Conservation (phyloP, 2,329 filamentous ascomycete genomes). For the Fusarium sp. region DNA sequence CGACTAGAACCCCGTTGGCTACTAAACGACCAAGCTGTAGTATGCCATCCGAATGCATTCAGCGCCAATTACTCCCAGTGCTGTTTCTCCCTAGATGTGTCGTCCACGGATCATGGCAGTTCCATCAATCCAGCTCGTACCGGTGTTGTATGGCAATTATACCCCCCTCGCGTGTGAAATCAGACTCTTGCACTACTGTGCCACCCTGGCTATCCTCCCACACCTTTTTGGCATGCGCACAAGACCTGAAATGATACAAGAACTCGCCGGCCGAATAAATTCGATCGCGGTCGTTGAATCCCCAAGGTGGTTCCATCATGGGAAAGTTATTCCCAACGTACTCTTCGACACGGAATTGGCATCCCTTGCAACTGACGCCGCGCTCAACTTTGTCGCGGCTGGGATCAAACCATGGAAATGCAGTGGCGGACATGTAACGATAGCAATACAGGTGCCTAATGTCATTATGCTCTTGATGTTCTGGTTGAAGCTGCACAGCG, state of each 20-base stretch:
- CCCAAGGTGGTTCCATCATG: conserved; percentile 12
- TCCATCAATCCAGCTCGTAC: conserved; percentile 10
- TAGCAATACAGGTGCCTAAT: conserved; percentile 13
- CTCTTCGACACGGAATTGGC: conserved; percentile 25
- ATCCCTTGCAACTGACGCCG: conserved; percentile 27
- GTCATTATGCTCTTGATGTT: background rate
- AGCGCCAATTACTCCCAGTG: no score
- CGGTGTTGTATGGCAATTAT: background rate
- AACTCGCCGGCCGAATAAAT: conserved; percentile 12
- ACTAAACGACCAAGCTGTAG: no score
- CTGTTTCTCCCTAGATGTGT: no score
- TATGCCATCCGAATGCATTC: no score
- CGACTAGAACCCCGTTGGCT: no score
- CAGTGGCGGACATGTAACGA: conserved; percentile 22
- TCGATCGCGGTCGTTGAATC: conserved; percentile 25
- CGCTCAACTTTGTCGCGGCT: background rate
- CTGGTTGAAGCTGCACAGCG: background rate
- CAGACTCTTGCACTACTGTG: background rate
- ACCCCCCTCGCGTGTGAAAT: conserved; percentile 11
- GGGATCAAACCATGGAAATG: conserved; percentile 16
- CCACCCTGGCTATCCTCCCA: conserved; percentile 4
- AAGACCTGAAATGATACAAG: conserved; percentile 13
- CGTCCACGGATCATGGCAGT: background rate
- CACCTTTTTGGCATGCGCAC: conserved; percentile 7
- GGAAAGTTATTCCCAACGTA: background rate